Evolutionary conservation across 345 rosid genomes (phyloP), one percentile per base, ranked within the genome.

Genomic region (Eucalyptus marginata): DNA sequence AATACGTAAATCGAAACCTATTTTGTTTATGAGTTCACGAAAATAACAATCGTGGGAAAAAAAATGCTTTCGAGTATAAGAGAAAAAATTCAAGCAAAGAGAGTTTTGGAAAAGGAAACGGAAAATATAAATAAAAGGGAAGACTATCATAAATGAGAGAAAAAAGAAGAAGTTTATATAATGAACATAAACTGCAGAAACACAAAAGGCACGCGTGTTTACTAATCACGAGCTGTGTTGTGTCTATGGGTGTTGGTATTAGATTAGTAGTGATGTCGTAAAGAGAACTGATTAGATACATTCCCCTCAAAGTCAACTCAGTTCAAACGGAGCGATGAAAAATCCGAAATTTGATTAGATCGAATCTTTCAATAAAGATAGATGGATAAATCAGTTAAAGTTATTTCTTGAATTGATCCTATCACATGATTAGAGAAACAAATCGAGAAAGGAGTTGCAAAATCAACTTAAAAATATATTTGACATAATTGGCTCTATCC

Each of bases 401-500:
- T 31, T 17, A 5, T 66, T 66, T 66, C 11, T 1, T 2, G 22
- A 66, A 66, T 66, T 8, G 76, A 66, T 31, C 40, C 36, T 31
- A 7, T 33, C 5, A 16, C 25, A 8, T 2, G 25, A 3, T 33
- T 29, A 62, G 22, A 66, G 40, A 31, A 66, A 31, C 40, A 66
- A 66, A 66, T 33, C 4, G 2, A 84, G 7, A 84, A 1, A 44
- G 31, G n/a, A 10, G 62, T 56, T 56, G 12, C 62, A 56, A 56
- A 24, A 56, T 56, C 27, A 22, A 56, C 62, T 56, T 56, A 56
- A 9, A 22, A 11, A 9, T 56, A 56, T 56, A 56, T 56, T 56
- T 1, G 7, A 56, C 29, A 22, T 56, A 10, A 24, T 25, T 24
- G 29, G 0, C 3, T 56, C 6, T 24, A 25, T 56, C 29, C 1